Percentiles rank a stretch among this genome's conserved stretches.
These are phyloP conservation scores for Boletus subcaerulescens DNA, from an alignment of 768 basidiomycete species.

Conservation along the genomic window DNA sequence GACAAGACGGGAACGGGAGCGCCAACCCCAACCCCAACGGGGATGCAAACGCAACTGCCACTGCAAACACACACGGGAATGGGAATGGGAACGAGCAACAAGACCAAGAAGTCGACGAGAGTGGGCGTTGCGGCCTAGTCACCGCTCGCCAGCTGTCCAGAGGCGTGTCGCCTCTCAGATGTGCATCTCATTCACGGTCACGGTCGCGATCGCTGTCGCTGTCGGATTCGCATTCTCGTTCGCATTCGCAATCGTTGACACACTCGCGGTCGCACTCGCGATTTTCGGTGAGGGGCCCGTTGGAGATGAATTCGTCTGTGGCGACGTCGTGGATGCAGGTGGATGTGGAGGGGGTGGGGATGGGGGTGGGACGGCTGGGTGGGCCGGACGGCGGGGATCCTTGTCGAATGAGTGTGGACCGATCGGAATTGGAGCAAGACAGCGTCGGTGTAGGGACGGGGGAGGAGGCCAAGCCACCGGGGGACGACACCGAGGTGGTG, in stretches of 20 bases:
- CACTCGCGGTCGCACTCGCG: slow-evolving; percentile 9
- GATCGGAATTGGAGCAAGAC: background rate
- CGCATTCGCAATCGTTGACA: slow-evolving; percentile 7
- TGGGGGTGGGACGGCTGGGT: slow-evolving; percentile 4
- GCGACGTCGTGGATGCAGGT: slow-evolving; percentile 29
- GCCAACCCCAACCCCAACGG: too few relatives aligned
- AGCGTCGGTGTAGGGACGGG: background rate
- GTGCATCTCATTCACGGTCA: background rate
- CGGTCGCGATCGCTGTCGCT: background rate
- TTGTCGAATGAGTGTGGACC: slow-evolving; percentile 1
- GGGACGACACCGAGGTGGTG: slow-evolving; percentile 15
- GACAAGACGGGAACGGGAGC: too few relatives aligned
- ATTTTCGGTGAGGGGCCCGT: slow-evolving; percentile 16
- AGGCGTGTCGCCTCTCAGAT: background rate
- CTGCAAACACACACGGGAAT: too few relatives aligned
- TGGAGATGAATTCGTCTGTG: slow-evolving; percentile 21
- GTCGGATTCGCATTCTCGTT: slow-evolving; percentile 5
- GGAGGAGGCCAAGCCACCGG: background rate
- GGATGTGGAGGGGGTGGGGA: slow-evolving; percentile 8
- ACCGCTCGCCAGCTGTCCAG: background rate
- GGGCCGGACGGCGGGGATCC: background rate
- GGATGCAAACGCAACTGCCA: too few relatives aligned
- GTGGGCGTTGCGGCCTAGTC: too few relatives aligned
- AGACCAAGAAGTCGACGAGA: background rate
- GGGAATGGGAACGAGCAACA: too few relatives aligned